phyloP scores from a whole-genome alignment of 306 rosid genomes.

The Cotoneaster glaucophyllus region DNA sequence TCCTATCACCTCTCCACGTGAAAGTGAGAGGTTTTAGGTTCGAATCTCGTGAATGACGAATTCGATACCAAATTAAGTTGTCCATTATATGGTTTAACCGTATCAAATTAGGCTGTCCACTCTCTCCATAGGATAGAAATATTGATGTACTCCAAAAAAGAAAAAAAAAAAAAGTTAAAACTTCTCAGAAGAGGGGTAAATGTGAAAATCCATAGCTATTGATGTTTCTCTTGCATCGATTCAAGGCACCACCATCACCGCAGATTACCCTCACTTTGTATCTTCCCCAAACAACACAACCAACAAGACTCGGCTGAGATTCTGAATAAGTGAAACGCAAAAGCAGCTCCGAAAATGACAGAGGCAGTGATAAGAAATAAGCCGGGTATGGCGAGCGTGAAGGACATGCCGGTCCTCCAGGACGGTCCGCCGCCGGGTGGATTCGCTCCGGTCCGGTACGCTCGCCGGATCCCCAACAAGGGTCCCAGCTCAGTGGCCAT shows the following conservation, averaged over 20 bases:
- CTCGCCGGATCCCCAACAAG: slow-evolving; percentile 92
- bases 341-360: slow-evolving; percentile 43
- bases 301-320: not conserved
- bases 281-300: not conserved
- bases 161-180: too few species aligned
- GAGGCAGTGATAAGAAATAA: slow-evolving; percentile 85
- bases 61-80: too few species aligned
- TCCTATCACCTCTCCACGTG: too few species aligned
- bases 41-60: fast-evolving
- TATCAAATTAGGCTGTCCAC: too few species aligned
- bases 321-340: slow-evolving; percentile 5
- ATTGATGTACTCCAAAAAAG: too few species aligned
- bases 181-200: too few species aligned
- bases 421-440: slow-evolving; percentile 99
- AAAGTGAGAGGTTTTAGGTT: fast-evolving
- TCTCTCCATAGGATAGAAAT: too few species aligned
- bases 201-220: too few species aligned
- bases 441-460: slow-evolving; percentile 89
- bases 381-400: slow-evolving; percentile 96
- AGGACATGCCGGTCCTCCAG: slow-evolving; percentile 97
- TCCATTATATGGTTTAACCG: fast-evolving
- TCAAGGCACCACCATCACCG: too few species aligned
- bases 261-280: not conserved
- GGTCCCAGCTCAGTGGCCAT: slow-evolving; percentile 91
- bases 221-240: too few species aligned